Evolutionary conservation across 73 alveolate species (phyloP), one percentile per base, ranked within the genome.

Genomic region (Diophrys sp.): DNA sequence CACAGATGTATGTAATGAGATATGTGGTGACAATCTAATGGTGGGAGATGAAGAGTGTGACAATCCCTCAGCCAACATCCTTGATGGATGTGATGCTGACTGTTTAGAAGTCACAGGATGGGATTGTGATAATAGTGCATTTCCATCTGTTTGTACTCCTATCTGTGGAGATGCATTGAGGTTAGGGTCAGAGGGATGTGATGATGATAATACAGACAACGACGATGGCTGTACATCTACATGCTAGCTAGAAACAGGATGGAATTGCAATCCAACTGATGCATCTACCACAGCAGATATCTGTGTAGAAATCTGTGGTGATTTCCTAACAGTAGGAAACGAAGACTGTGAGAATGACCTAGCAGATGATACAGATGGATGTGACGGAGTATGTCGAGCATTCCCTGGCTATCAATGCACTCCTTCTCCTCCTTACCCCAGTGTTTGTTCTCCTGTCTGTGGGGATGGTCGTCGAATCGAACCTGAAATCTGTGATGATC

Each of bases 1-100:
- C 54, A 74, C 29, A 26, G 81, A 70, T 30, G 53, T 67, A 24
- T 80, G 88, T 56, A 29, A 28, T 29, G 81, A 71, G 44, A 71
- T 71, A 33, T 70, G 88, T 80, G 88, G 88, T 14, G 88, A 79
- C 71, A 18, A 44, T 44, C 62, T 44, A 5, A 44, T 44, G 62
- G 62, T 44, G 18, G 62, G 62, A 44, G 62, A 44, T 44, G 62
- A 44, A 44, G 62, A 44, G 18, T 44, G 62, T 44, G 62, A 44
- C 18, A 44, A 44, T 44, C n/a, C 5, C 18, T 5, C 5, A 44
- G 18, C 62, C 5, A 44, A 18, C 18, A 18, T 44, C n/a, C 62
- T 44, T 11, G 62, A 44, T 14, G 83, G 83, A 1, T 80, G 89
- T 1, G 27, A 31, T 31, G 66, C 78, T 5, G 1, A 44, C 31